These are phyloP conservation scores for Neodidymelliopsis sp. DNA, from an alignment of 2,329 filamentous ascomycete species.

Conservation along the genomic window DNA sequence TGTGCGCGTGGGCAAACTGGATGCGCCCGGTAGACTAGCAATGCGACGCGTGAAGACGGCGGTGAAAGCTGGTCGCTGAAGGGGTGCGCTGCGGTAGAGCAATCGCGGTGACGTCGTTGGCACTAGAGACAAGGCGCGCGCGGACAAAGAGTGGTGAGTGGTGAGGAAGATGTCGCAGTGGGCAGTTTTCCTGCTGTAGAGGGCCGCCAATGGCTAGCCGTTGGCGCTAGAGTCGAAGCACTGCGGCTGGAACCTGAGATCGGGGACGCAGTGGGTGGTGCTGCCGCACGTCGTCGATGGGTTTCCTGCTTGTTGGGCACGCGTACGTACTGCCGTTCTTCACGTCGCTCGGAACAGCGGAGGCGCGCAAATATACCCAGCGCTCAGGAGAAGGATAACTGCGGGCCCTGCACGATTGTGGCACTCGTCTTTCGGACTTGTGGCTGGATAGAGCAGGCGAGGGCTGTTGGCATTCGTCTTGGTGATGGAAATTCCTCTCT, in stretches of 20 bases:
- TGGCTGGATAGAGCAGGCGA: constrained; percentile 34
- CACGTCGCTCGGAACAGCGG: constrained; percentile 11
- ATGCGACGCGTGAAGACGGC: constrained; percentile 9
- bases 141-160: constrained; percentile 10
- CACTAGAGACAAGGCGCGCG: constrained; percentile 10
- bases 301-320: constrained; percentile 22
- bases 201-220: constrained; percentile 27
- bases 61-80: constrained; percentile 5
- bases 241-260: background rate
- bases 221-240: constrained; percentile 13
- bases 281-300: constrained; percentile 12
- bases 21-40: constrained; percentile 5
- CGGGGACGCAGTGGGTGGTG: constrained; percentile 13
- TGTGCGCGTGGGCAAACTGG: background rate
- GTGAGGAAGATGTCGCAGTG: constrained; percentile 9
- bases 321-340: constrained; percentile 17
- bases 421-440: constrained; percentile 27
- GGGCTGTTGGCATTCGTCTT: constrained; percentile 20
- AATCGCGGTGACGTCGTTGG: constrained; percentile 18
- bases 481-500: constrained; percentile 23
- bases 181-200: constrained; percentile 13
- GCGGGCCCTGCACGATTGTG: constrained; percentile 25
- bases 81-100: constrained; percentile 5
- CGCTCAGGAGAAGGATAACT: constrained; percentile 15
- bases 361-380: constrained; percentile 8